Conservation (phyloP, 2,329 filamentous ascomycete genomes). For the Ophiosphaerella narmari region DNA sequence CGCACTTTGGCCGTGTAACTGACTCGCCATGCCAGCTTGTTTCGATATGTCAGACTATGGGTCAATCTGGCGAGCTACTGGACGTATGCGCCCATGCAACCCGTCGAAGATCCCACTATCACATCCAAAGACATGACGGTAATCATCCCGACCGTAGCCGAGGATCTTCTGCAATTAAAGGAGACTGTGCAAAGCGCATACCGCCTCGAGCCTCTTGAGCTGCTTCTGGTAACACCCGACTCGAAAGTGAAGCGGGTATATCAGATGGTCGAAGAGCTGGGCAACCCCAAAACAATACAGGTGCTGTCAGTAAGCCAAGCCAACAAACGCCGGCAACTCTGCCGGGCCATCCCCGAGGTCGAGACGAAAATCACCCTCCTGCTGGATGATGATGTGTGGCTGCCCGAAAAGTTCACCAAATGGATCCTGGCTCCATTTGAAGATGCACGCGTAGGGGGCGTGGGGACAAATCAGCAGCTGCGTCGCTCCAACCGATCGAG, state of each 20-base stretch:
- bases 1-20: conserved; percentile 18
- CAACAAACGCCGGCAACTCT: conserved; percentile 95
- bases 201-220: conserved; percentile 68
- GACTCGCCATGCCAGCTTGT: conserved; percentile 63
- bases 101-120: conserved; percentile 79
- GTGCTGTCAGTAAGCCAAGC: conserved; percentile 81
- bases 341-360: conserved; percentile 84
- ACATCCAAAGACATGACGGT: conserved; percentile 87
- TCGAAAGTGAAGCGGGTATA: conserved; percentile 73
- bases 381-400: conserved; percentile 94
- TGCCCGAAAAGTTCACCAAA: conserved; percentile 81
- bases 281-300: conserved; percentile 64
- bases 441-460: conserved; percentile 79
- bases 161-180: conserved; percentile 79
- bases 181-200: conserved; percentile 80
- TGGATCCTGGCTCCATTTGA: conserved; percentile 96
- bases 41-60: conserved; percentile 84
- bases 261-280: conserved; percentile 56
- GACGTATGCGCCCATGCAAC: conserved; percentile 82
- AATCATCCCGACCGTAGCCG: conserved; percentile 90
- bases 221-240: conserved; percentile 87
- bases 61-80: conserved; percentile 79
- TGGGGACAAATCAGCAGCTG: conserved; percentile 88
- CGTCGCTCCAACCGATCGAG: conserved; percentile 68
- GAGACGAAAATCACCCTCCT: conserved; percentile 84